These are phyloP conservation scores for Podaxis rugospora DNA, from an alignment of 768 basidiomycete genomes.

Conservation along the genomic window DNA sequence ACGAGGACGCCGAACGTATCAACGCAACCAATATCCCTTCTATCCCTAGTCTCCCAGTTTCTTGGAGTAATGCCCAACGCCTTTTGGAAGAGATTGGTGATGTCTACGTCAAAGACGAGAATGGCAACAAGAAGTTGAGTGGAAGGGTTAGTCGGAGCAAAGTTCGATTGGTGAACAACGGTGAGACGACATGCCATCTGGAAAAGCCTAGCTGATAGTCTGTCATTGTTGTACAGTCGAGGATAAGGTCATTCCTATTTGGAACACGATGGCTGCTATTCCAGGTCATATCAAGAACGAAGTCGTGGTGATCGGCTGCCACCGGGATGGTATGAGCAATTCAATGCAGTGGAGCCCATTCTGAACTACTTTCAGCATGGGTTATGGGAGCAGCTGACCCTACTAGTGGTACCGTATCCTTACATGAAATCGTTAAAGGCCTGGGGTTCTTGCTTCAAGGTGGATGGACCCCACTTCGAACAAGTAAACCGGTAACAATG, in stretches of 20 bases:
- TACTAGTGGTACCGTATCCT: conserved; percentile 71
- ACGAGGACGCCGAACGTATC: conserved; percentile 68
- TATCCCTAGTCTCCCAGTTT: conserved; percentile 89
- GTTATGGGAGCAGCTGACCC: conserved; percentile 82
- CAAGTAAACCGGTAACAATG: conserved; percentile 22
- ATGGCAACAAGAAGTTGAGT: conserved; percentile 33
- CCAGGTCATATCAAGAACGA: conserved; percentile 84
- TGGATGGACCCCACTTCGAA: conserved; percentile 84
- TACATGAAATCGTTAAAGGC: conserved; percentile 74
- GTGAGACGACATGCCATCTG: conserved; percentile 23
- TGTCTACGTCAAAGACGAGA: conserved; percentile 22
- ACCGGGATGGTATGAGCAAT: conserved; percentile 70
- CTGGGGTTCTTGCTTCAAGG: conserved; percentile 60
- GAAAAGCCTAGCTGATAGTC: neutral
- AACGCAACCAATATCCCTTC: conserved; percentile 58
- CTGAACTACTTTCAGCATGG: conserved; percentile 41
- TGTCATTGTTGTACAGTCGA: conserved; percentile 44
- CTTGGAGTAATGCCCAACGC: conserved; percentile 76
- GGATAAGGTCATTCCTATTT: conserved; percentile 78
- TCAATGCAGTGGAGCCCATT: conserved; percentile 1
- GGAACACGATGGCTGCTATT: conserved; percentile 81
- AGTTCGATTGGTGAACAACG: conserved; percentile 52
- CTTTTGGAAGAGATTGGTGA: conserved; percentile 55
- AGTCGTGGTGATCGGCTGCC: conserved; percentile 82
- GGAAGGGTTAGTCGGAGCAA: conserved; percentile 45